Evolutionary conservation across 2,329 filamentous ascomycete species (phyloP).

Genomic region (Blastomyces percursus): DNA sequence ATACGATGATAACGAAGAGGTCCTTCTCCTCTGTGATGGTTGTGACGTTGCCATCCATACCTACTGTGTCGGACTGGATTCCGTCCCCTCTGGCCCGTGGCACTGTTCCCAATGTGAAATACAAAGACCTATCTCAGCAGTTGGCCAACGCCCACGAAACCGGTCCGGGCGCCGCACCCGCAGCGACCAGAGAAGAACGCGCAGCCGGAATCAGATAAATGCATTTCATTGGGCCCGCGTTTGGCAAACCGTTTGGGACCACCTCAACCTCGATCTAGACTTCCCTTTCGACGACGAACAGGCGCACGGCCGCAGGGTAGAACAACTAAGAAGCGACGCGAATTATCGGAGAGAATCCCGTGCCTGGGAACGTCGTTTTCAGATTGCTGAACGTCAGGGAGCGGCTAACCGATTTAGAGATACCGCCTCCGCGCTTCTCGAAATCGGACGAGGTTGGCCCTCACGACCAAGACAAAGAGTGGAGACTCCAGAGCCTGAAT

Average conservation of each 20-base stretch:
- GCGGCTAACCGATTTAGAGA: constrained; percentile 61
- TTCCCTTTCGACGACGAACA: constrained; percentile 72
- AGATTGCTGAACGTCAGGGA: constrained; percentile 69
- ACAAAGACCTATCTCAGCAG: constrained; percentile 33
- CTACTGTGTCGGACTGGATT: constrained; percentile 74
- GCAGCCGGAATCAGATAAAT: constrained; percentile 32
- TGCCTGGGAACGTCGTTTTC: constrained; percentile 73
- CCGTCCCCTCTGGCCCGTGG: constrained; percentile 68
- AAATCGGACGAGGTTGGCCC: constrained; percentile 37
- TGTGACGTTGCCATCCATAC: constrained; percentile 87
- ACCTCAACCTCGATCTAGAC: constrained; percentile 65
- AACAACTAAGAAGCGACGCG: constrained; percentile 37
- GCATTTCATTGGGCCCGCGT: constrained; percentile 60
- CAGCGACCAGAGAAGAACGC: constrained; percentile 33
- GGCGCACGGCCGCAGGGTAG: constrained; percentile 47
- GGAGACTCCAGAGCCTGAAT: constrained; percentile 51
- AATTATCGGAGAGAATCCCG: constrained; percentile 48
- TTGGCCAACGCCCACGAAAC: constrained; percentile 25
- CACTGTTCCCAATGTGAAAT: constrained; percentile 73
- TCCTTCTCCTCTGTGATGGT: constrained; percentile 79
- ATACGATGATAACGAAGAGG: constrained; percentile 66
- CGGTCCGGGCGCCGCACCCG: constrained; percentile 41
- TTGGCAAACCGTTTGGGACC: constrained; percentile 83
- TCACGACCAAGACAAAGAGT: constrained; percentile 31
- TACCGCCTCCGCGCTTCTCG: constrained; percentile 52